Evolutionary conservation across 306 rosid genomes (phyloP), one percentile per base, ranked within the genome.

Genomic region (Calophaca sinica): DNA sequence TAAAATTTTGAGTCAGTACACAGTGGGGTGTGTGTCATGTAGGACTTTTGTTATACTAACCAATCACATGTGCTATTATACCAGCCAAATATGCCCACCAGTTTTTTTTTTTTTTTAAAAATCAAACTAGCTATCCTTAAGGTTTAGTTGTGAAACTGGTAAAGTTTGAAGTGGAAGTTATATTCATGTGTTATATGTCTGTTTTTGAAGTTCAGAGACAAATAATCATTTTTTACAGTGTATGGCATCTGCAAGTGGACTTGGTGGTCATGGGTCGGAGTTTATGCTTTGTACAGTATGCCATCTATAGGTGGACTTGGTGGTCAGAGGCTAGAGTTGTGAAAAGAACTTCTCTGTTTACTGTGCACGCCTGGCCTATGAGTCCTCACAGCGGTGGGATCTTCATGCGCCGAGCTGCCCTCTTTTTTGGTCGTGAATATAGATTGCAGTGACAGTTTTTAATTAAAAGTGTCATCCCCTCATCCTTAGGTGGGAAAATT

Each of bases 181-280:
- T 62, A 26, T 44, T 52, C n/a, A 4, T 26, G 33, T 64, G 28
- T 45, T 44, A 79, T 55, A 55, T 64, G 12, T 55, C 31, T 45
- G 42, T 35, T 78, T 54, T 73, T 51, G 48, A 52, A 62, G 38
- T 62, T 74, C 29, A 36, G 67, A 52, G 65, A 74, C 54, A 68
- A 63, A 44, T 61, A 39, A 44, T 62, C 13, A 38, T 53, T 41
- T 41, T 2, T 7, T 41, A 7, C 9, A 41, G 45, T 6, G 1
- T 41, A 41, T 33, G 3, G 36, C 0, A 33, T 41, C 45, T 41
- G 45, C 45, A 41, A 6, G 45, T 41, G 9, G 9, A 57, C 26
- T 60, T 7, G 67, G 29, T 35, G 29, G 29, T n/a, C 45, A 13
- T 41, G 35, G 26, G 62, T 57, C 6, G 6, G 28, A 60, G 66